phyloP scores from a whole-genome alignment of 345 rosid genomes.

The Aquilaria sinensis region DNA sequence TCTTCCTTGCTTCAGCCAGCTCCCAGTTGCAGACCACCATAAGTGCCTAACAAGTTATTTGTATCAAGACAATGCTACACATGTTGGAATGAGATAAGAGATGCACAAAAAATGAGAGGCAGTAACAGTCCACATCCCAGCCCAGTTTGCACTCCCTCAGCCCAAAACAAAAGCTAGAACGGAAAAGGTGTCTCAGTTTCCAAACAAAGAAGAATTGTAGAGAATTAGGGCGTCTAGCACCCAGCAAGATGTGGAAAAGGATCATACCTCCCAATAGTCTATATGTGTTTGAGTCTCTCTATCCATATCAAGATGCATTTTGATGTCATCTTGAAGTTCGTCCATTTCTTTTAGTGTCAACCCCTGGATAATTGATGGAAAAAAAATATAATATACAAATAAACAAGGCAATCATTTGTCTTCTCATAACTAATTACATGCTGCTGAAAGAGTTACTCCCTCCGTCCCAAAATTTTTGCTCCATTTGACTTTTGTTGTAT shows the following conservation, averaged over 20 bases:
- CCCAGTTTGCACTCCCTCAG: no score
- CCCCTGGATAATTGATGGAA: constrained; percentile 42
- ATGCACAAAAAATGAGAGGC: neutral
- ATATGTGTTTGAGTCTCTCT: constrained; percentile 60
- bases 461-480: no score
- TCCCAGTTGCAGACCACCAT: constrained; percentile 92
- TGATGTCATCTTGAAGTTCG: constrained; percentile 91
- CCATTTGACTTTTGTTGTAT: no score
- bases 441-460: no score
- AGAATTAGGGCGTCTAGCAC: neutral
- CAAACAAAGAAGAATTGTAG: no score
- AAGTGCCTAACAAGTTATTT: constrained; percentile 58
- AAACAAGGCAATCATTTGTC: neutral
- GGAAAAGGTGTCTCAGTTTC: no score
- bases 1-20: constrained; percentile 81
- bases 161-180: no score
- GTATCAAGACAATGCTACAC: constrained; percentile 1
- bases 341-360: constrained; percentile 88
- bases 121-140: neutral
- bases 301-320: constrained; percentile 93
- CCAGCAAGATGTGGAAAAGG: constrained; percentile 1
- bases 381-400: neutral
- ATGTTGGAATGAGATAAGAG: neutral
- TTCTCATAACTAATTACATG: no score
- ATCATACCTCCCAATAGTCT: constrained; percentile 86